Conservation (phyloP, 148 eudicot genomes). For the Diospyros kaki region DNA sequence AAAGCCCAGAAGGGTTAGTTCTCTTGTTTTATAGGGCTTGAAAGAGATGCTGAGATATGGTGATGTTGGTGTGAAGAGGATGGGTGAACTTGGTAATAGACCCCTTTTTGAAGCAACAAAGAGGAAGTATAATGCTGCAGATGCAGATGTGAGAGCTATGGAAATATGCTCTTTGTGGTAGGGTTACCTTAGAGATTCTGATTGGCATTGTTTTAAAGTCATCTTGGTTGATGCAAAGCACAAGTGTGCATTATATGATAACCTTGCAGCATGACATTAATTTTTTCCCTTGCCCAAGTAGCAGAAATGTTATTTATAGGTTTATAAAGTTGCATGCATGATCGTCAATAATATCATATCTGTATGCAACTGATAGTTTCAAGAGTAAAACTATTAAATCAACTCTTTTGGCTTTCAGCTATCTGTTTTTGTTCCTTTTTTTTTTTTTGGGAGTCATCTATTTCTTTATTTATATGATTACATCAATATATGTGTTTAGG, state of each 20-base stretch:
- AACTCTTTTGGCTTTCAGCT: neutral
- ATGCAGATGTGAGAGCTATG: slow-evolving; percentile 18
- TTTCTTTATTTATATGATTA: neutral
- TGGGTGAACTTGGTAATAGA: slow-evolving; percentile 31
- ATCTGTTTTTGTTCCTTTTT: neutral
- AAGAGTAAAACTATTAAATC: too few species aligned
- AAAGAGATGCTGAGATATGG: slow-evolving; percentile 12
- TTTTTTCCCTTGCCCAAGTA: too few species aligned
- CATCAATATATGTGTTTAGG: too few species aligned
- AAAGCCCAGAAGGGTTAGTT: too few species aligned
- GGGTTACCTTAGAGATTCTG: slow-evolving; percentile 39
- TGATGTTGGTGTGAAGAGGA: slow-evolving; percentile 26
- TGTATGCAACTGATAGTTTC: too few species aligned
- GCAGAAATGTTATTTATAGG: too few species aligned
- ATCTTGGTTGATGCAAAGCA: slow-evolving; percentile 30
- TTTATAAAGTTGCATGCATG: too few species aligned
- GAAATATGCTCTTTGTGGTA: slow-evolving; percentile 52
- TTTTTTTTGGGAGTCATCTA: neutral
- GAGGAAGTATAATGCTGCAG: slow-evolving; percentile 9
- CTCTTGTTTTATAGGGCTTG: slow-evolving; percentile 15
- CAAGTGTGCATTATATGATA: slow-evolving; percentile 23
- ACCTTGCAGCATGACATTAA: too few species aligned
- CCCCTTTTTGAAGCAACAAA: slow-evolving; percentile 25
- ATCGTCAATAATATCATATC: too few species aligned
- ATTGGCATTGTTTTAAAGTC: slow-evolving; percentile 54